Conservation (phyloP, 257 asterid species). For the Galeopsis tetrahit region DNA sequence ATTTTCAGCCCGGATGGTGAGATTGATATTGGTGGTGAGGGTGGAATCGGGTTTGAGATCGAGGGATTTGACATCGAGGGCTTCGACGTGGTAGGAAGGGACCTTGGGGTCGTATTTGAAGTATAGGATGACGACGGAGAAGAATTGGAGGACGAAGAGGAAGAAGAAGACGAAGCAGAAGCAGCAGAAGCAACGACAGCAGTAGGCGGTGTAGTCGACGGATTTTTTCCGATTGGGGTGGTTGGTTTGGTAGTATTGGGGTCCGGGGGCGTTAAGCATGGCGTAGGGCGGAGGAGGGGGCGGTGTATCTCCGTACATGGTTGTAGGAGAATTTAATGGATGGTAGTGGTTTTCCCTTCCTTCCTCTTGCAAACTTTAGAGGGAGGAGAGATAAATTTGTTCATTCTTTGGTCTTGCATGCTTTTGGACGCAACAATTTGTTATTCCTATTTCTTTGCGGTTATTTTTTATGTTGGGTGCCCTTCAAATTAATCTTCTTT, state of each 20-base stretch:
- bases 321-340: too few species aligned
- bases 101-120: slow-evolving; percentile 37
- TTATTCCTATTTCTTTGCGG: too few species aligned
- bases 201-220: background rate
- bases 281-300: background rate
- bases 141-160: slow-evolving; percentile 34
- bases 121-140: slow-evolving; percentile 31
- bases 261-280: background rate
- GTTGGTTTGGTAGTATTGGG: slow-evolving; percentile 40
- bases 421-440: too few species aligned
- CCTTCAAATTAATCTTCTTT: too few species aligned
- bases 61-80: slow-evolving; percentile 46
- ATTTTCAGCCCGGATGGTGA: slow-evolving; percentile 48
- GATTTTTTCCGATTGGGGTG: background rate
- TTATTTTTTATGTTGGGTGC: too few species aligned
- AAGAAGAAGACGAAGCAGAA: slow-evolving; percentile 41
- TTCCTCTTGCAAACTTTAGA: too few species aligned
- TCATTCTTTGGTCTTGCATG: too few species aligned
- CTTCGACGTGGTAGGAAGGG: slow-evolving; percentile 46
- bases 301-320: background rate
- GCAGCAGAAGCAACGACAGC: slow-evolving; percentile 52
- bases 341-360: too few species aligned
- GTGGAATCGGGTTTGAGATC: slow-evolving; percentile 44
- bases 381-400: too few species aligned
- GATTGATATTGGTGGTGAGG: slow-evolving; percentile 39